Evolutionary conservation across 768 basidiomycete genomes (phyloP).

Genomic region (Tubosaeta sp.): DNA sequence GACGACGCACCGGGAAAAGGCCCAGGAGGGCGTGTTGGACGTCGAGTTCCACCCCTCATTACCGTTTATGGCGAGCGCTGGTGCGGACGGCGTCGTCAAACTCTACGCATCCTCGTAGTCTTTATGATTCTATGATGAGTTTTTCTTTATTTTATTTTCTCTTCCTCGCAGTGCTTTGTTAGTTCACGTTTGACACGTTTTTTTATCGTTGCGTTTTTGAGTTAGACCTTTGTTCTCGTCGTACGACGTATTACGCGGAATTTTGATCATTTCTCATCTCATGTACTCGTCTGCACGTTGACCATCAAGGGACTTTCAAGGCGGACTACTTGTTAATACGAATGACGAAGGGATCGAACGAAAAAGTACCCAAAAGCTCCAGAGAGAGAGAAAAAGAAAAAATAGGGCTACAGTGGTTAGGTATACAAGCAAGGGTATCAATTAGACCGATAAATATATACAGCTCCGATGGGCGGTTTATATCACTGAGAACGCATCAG

Average conservation of each 20-base stretch:
- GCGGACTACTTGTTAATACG: not conserved
- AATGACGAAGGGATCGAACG: not conserved
- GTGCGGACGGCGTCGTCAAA: conserved; percentile 93
- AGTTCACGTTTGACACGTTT: conserved; percentile 11
- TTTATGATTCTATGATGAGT: not conserved
- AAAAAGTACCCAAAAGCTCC: not conserved
- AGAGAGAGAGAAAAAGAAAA: not conserved
- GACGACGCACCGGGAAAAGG: conserved; percentile 84
- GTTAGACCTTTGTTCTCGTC: conserved; percentile 15
- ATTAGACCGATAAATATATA: conserved; percentile 8
- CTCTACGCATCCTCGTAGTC: conserved; percentile 77
- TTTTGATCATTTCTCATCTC: conserved; percentile 18
- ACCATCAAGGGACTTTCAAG: not conserved
- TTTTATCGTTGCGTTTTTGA: not conserved
- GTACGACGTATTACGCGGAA: conserved; percentile 20
- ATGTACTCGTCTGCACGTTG: not conserved
- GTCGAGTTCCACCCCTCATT: conserved; percentile 81
- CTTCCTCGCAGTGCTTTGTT: conserved; percentile 6
- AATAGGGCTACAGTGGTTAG: conserved; percentile 38
- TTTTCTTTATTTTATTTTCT: not conserved
- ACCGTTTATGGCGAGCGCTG: conserved; percentile 87
- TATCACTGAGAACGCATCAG: conserved; percentile 28
- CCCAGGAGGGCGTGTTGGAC: conserved; percentile 84
- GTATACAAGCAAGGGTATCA: conserved; percentile 33
- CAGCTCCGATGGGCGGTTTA: conserved; percentile 19